Conservation (phyloP, 179 eudicot species). For the Pouteria campechiana region DNA sequence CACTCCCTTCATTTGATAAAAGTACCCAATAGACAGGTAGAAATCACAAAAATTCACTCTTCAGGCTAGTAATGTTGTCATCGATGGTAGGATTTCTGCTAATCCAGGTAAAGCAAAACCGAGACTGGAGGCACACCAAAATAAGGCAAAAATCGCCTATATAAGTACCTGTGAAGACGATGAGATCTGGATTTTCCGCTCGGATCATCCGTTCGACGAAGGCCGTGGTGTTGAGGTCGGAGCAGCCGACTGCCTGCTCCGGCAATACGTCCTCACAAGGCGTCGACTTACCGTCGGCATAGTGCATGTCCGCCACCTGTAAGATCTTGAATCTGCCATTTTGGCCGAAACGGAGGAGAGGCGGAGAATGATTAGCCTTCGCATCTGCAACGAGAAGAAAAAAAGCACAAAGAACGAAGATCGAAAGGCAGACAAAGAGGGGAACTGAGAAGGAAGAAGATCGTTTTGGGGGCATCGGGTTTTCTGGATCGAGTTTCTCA, state of each 20-base stretch:
- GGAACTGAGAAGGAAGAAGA: too few relatives aligned
- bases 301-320: conserved; percentile 97
- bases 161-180: conserved; percentile 81
- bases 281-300: conserved; percentile 46
- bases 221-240: conserved; percentile 80
- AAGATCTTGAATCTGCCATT: conserved; percentile 72
- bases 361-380: too few relatives aligned
- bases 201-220: conserved; percentile 58
- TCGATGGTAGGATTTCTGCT: too few relatives aligned
- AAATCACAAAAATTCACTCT: too few relatives aligned
- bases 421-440: too few relatives aligned
- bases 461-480: too few relatives aligned
- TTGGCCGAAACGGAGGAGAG: conserved; percentile 18
- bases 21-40: too few relatives aligned
- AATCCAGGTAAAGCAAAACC: not conserved
- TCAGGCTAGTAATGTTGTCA: too few relatives aligned
- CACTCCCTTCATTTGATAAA: too few relatives aligned
- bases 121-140: not conserved
- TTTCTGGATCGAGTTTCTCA: too few relatives aligned
- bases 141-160: not conserved
- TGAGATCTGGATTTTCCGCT: conserved; percentile 65
- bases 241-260: conserved; percentile 39
- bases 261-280: conserved; percentile 63
- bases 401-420: too few relatives aligned
- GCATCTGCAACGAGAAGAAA: too few relatives aligned